These are phyloP conservation scores for Domatiomyces globalis DNA, from an alignment of 2,329 filamentous ascomycete genomes.

Conservation along the genomic window DNA sequence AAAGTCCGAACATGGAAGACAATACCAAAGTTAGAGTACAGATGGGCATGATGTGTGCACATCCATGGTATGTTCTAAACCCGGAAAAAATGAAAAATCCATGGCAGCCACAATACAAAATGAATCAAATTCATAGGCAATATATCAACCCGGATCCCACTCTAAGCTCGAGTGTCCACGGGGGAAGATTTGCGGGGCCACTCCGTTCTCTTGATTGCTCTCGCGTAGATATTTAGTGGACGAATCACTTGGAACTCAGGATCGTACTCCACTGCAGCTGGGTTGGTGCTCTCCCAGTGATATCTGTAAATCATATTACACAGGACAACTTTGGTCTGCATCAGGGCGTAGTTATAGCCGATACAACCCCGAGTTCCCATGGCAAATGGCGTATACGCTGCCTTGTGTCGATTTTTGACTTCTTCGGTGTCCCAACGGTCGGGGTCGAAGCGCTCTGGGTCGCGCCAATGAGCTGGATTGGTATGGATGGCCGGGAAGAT, in stretches of 20 bases:
- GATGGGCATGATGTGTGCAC: no score
- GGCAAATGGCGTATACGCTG: slow-evolving; percentile 46
- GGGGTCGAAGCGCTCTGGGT: slow-evolving; percentile 44
- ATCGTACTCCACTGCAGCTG: slow-evolving; percentile 43
- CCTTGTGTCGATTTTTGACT: slow-evolving; percentile 39
- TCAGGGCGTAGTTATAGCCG: slow-evolving; percentile 50
- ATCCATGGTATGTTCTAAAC: no score
- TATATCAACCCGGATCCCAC: no score
- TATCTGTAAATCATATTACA: slow-evolving; percentile 47
- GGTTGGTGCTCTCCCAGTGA: slow-evolving; percentile 38
- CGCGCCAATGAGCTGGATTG: slow-evolving; percentile 44
- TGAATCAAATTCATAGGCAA: no score
- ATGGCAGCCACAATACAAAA: no score
- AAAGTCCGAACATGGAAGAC: no score
- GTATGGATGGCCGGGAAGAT: slow-evolving; percentile 34
- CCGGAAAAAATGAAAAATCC: no score
- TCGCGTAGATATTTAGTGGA: slow-evolving; percentile 41
- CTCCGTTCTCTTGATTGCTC: slow-evolving; percentile 35
- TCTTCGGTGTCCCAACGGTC: slow-evolving; percentile 45
- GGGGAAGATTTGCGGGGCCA: slow-evolving; percentile 26
- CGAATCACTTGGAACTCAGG: slow-evolving; percentile 46
- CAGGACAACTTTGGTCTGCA: slow-evolving; percentile 44
- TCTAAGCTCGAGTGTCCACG: neutral
- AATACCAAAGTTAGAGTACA: no score
- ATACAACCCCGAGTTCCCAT: slow-evolving; percentile 45